Base-by-base conservation (phyloP, 1,284 basidiomycete species). In the Rugiboletus extremiorientalis region DNA sequence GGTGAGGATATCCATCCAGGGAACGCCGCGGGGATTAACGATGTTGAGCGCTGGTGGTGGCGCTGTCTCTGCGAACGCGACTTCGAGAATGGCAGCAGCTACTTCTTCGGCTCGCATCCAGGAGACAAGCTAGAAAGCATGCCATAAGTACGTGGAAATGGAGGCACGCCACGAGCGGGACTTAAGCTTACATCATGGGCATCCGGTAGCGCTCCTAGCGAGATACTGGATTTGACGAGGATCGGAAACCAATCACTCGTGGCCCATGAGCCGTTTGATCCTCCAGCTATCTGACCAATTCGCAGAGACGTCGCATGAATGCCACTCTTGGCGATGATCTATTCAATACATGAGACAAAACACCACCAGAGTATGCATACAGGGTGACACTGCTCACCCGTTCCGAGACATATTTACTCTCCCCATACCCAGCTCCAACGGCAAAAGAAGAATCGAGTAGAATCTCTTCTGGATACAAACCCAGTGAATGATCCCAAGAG, bases 221-320 rank as follows among this genome's bases (percentile, higher is more conserved):
- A 60, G 5, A 66, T 34, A 9, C 65, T 65, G 1, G 69, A 71
- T 43, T 64, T 66, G 40, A 74, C 64, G 8, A 66, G 40, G 22
- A 64, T 58, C 11, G 72, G 67, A 11, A 72, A 51, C 64, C 66
- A 72, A 30, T 72, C 72, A 1, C 49, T 64, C 44, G 55, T 61
- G 7, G 64, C 50, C 71, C 71, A 72, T 8, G 62, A 60, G 8
- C 71, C 71, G 18, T 60, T 59, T 3, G 47, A 37, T 4, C 61
- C 60, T 11, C 69, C 66, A 3, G 60, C 49, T 18, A 72, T 64
- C 54, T 71, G 70, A 16, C 66, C 69, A 34, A 71, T 58, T 1
- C 72, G 60, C 10, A 73, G 54, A 22, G 66, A 62, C 1, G 64
- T 65, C 8, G 63, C 54, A 10, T 50, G 50, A 11, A 72, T 45